Evolutionary conservation across 2,329 filamentous ascomycete species (phyloP).

Genomic region (Dryadomyces quercus-mongolicae): DNA sequence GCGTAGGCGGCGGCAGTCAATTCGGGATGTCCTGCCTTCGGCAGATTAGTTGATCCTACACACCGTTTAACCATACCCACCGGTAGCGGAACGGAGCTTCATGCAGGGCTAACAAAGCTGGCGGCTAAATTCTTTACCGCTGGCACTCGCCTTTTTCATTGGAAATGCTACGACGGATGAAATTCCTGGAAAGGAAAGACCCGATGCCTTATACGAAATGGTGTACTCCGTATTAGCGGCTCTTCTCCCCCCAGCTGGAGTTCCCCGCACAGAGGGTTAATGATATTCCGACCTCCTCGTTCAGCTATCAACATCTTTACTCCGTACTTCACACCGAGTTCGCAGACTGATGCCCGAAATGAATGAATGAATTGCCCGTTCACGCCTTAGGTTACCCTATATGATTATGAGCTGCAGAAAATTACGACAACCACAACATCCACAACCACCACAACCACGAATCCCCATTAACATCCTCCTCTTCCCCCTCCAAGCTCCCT

Average conservation of each 20-base stretch:
- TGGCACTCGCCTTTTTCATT: neutral
- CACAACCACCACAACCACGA: neutral
- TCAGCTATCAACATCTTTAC: too few relatives aligned
- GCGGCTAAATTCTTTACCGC: neutral
- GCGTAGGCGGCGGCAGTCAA: slow-evolving; percentile 4
- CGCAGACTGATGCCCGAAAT: neutral
- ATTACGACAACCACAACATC: neutral
- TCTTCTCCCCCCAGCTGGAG: too few relatives aligned
- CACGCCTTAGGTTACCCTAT: neutral
- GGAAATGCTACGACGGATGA: too few relatives aligned
- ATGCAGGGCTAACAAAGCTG: neutral
- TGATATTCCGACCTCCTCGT: slow-evolving; percentile 8
- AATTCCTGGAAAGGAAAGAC: too few relatives aligned
- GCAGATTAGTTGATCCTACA: slow-evolving; percentile 5
- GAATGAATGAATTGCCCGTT: neutral
- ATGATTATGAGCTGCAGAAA: neutral
- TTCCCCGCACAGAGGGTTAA: slow-evolving; percentile 9
- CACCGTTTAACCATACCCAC: neutral
- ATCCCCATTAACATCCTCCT: neutral
- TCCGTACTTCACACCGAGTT: neutral
- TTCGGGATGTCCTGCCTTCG: slow-evolving; percentile 4
- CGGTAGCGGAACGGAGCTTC: neutral
- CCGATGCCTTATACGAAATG: too few relatives aligned
- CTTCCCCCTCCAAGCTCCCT: neutral
- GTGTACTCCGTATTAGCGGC: too few relatives aligned